Conservation (phyloP, 164 flowering plant genomes). For the Dillenia turbinata region DNA sequence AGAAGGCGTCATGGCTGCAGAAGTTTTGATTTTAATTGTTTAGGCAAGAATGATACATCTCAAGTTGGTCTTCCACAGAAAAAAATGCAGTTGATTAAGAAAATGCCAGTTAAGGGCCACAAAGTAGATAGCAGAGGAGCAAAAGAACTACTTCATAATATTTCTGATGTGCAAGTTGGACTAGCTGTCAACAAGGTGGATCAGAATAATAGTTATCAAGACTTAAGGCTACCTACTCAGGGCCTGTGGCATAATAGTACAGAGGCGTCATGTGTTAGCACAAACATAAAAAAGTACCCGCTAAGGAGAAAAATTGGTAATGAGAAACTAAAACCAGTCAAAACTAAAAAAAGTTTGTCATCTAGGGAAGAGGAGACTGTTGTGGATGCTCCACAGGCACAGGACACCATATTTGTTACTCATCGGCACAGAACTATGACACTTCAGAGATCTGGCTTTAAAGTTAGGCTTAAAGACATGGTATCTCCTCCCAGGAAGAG, state of each 20-base stretch:
- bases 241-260: background rate
- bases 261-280: conserved; percentile 1
- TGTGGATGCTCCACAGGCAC: conserved; percentile 2
- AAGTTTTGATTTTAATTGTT: background rate
- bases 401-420: conserved; percentile 1
- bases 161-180: conserved; percentile 1
- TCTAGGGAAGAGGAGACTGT: background rate
- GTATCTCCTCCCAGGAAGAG: conserved; percentile 21
- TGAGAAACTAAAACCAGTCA: background rate
- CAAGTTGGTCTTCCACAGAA: background rate
- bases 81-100: background rate
- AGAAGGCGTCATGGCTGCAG: too few species aligned
- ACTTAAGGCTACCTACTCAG: conserved; percentile 3
- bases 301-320: background rate
- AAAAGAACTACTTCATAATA: background rate
- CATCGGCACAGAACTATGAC: background rate
- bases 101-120: conserved; percentile 1
- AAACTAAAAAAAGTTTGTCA: background rate
- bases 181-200: background rate
- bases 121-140: conserved; percentile 1
- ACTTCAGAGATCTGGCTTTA: conserved; percentile 4
- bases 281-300: background rate
- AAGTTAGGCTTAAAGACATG: conserved; percentile 17
- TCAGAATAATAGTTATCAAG: background rate
- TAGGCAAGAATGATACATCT: background rate